Conservation (phyloP, 805 yeast species). For the Barnettozyma vustinii region DNA sequence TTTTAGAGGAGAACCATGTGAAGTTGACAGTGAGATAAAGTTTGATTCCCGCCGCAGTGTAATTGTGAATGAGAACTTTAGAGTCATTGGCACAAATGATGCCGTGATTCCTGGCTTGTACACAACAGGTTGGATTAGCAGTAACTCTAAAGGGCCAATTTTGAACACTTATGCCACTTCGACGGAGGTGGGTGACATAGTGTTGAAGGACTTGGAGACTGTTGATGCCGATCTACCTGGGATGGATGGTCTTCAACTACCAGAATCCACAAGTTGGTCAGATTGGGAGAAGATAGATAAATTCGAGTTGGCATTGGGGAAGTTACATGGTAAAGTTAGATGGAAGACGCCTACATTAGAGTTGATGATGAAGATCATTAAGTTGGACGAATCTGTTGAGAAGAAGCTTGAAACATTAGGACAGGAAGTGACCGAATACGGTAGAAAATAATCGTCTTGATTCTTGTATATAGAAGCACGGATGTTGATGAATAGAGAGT, state of each 20-base stretch:
- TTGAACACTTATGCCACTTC: conserved; percentile 87
- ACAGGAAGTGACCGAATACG: background rate
- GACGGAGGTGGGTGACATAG: conserved; percentile 61
- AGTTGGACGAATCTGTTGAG: conserved; percentile 2
- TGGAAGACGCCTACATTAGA: conserved; percentile 46
- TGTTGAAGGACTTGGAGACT: conserved; percentile 49
- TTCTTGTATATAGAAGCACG: background rate
- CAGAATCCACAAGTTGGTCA: conserved; percentile 47
- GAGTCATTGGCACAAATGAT: conserved; percentile 29
- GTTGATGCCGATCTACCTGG: conserved; percentile 20
- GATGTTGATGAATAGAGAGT: background rate
- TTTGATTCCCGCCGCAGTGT: conserved; percentile 42
- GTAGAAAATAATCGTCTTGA: background rate
- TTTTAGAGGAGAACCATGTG: conserved; percentile 62
- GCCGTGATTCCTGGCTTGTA: conserved; percentile 47
- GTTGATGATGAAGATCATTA: conserved; percentile 42
- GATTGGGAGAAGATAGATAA: conserved; percentile 60
- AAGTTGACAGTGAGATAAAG: conserved; percentile 38
- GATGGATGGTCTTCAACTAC: conserved; percentile 24
- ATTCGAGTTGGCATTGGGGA: conserved; percentile 48
- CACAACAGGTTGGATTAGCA: conserved; percentile 86
- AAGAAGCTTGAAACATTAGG: conserved; percentile 1
- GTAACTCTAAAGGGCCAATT: conserved; percentile 85
- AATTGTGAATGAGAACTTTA: conserved; percentile 42
- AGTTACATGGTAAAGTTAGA: conserved; percentile 44